Base-by-base conservation (phyloP, 2,329 filamentous ascomycete genomes). In the Byssothecium circinans region DNA sequence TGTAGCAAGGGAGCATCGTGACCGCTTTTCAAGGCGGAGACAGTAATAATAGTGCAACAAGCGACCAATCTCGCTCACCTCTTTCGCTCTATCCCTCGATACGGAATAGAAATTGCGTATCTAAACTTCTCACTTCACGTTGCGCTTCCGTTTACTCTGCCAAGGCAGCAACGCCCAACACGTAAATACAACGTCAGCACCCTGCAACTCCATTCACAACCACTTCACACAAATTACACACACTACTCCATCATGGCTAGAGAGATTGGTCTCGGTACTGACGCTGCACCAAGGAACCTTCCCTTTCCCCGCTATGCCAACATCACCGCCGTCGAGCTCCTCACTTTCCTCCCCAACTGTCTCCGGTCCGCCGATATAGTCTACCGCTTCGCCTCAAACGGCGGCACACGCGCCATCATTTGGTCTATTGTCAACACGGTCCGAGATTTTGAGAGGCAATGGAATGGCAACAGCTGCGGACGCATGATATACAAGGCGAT, bases 381-480 rank as follows among this genome's bases (percentile, higher is more conserved):
- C n/a, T 55, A 60, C 27, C 55, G 60, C 12, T 45, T 65, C 34
- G 36, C 57, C 15, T 53, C 58, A 1, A 67, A 67, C 27, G 53
- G 53, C 2, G 56, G 33, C 12, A 50, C 50, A 1, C 41, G 41
- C 2, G 43, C 38, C 11, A 19, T 41, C 8, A 25, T 64, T 18
- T 47, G 50, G 11, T 32, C 38, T 2, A 62, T 65, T 8, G 34
- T 60, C 23, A 62, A 58, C 33, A 47, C 46, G 4, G 32, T 53
- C 19, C 55, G 61, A 8, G 32, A 46, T 22, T 36, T 63, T 14
- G 38, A 43, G 8, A 32, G 48, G 3, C 18, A 43, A 18, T 56
- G 45, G 49, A 17, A 19, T n/a, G 22, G 41, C 2, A 51, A 54
- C 10, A 43, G 38, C 14, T 58, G 56, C 23, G 54, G 58, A 11